A percentile compares a stretch with the other conserved stretches of the same genome.
Evolutionary conservation across 805 yeast genomes (phyloP).

Genomic region (Priceomyces melissophilus): DNA sequence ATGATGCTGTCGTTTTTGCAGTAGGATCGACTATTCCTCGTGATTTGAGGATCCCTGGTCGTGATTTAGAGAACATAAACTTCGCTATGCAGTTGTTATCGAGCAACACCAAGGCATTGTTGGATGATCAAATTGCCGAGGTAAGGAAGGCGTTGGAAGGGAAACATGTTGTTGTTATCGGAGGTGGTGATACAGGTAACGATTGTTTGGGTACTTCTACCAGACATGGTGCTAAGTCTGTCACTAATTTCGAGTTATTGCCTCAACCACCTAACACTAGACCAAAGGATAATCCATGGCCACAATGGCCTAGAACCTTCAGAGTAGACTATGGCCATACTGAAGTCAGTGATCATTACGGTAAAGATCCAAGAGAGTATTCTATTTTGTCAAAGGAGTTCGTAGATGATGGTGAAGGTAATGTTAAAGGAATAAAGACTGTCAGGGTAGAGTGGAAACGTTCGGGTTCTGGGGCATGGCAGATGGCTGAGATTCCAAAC

Average conservation of each 20-base stretch:
- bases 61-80: constrained; percentile 84
- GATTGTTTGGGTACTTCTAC: constrained; percentile 98
- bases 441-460: constrained; percentile 98
- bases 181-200: constrained; percentile 99
- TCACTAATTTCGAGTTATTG: constrained; percentile 86
- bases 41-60: constrained; percentile 91
- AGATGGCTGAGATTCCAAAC: constrained; percentile 96
- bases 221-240: constrained; percentile 95
- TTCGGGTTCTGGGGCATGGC: constrained; percentile 96
- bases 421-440: constrained; percentile 92
- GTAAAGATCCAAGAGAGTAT: constrained; percentile 96
- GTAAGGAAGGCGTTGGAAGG: constrained; percentile 71
- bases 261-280: constrained; percentile 88
- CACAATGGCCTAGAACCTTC: constrained; percentile 98
- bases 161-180: constrained; percentile 92
- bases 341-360: constrained; percentile 92
- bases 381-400: constrained; percentile 94
- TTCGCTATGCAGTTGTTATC: constrained; percentile 91
- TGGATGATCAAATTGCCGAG: constrained; percentile 75
- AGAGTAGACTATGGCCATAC: constrained; percentile 97
- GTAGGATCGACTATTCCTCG: constrained; percentile 97
- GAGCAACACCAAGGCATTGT: constrained; percentile 84
- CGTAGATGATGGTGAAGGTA: constrained; percentile 91
- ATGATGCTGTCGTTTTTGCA: constrained; percentile 86
- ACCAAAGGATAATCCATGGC: constrained; percentile 98